phyloP scores from a whole-genome alignment of 306 rosid species.

The Myrica gale region DNA sequence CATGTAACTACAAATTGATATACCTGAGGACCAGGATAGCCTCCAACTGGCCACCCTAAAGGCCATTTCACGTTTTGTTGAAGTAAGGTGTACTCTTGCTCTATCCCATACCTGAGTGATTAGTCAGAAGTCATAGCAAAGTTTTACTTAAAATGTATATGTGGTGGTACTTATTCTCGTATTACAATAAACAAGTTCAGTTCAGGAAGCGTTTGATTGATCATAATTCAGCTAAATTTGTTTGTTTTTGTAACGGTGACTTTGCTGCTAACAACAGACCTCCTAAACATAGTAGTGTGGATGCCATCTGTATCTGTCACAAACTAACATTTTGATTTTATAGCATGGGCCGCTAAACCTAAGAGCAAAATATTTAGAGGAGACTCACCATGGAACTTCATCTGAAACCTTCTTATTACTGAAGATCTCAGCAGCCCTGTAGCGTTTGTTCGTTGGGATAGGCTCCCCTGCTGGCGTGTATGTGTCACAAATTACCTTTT shows the following conservation, averaged over 20 bases:
- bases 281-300: background rate
- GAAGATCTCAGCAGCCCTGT: constrained; percentile 83
- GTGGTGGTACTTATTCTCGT: background rate
- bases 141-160: background rate
- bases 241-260: too few species aligned
- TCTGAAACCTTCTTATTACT: constrained; percentile 67
- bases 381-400: constrained; percentile 78
- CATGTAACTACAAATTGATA: constrained; percentile 22
- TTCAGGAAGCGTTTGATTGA: background rate
- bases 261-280: background rate
- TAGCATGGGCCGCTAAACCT: background rate
- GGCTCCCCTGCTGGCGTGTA: constrained; percentile 94
- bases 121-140: constrained; percentile 36
- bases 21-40: constrained; percentile 99
- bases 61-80: constrained; percentile 94
- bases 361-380: constrained; percentile 11
- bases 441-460: constrained; percentile 93
- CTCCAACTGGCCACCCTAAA: constrained; percentile 97
- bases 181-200: background rate
- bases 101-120: constrained; percentile 84
- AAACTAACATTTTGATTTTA: background rate
- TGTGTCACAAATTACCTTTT: constrained; percentile 82
- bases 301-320: background rate
- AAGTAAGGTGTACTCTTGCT: constrained; percentile 98
- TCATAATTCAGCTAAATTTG: background rate